Evolutionary conservation across 2,329 filamentous ascomycete species (phyloP).

Genomic region (Aquanectria penicillioides): DNA sequence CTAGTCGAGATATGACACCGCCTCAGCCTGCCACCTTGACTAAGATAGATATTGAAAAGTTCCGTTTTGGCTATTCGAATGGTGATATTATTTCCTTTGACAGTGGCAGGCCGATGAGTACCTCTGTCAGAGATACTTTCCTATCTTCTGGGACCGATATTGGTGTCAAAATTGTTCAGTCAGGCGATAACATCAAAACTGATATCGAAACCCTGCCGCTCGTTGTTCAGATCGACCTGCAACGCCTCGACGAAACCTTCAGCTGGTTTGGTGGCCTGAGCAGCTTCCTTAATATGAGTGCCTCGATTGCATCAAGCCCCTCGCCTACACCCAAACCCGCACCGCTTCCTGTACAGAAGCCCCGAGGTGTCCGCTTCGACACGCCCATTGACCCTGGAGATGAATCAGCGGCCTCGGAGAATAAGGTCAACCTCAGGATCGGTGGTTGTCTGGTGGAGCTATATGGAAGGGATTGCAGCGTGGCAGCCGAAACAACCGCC

Average conservation of each 20-base stretch:
- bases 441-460: conserved; percentile 81
- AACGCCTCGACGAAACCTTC: conserved; percentile 85
- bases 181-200: conserved; percentile 58
- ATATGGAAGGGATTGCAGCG: conserved; percentile 79
- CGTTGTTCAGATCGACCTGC: conserved; percentile 79
- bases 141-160: conserved; percentile 67
- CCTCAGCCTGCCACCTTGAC: conserved; percentile 44
- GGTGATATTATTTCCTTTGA: conserved; percentile 73
- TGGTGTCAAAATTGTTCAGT: conserved; percentile 61
- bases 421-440: conserved; percentile 80
- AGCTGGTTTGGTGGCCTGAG: conserved; percentile 91
- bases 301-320: conserved; percentile 81
- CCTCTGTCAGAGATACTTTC: conserved; percentile 68
- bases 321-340: conserved; percentile 56
- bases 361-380: conserved; percentile 68
- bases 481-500: conserved; percentile 80
- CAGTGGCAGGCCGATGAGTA: conserved; percentile 64
- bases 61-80: conserved; percentile 70
- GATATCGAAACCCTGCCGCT: conserved; percentile 82
- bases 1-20: conserved; percentile 23
- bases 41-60: conserved; percentile 63
- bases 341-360: conserved; percentile 54
- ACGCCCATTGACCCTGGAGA: conserved; percentile 61
- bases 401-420: conserved; percentile 57
- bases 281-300: conserved; percentile 88